Conservation (phyloP, 2,329 filamentous ascomycete species). For the Macrophomina phaseolina region DNA sequence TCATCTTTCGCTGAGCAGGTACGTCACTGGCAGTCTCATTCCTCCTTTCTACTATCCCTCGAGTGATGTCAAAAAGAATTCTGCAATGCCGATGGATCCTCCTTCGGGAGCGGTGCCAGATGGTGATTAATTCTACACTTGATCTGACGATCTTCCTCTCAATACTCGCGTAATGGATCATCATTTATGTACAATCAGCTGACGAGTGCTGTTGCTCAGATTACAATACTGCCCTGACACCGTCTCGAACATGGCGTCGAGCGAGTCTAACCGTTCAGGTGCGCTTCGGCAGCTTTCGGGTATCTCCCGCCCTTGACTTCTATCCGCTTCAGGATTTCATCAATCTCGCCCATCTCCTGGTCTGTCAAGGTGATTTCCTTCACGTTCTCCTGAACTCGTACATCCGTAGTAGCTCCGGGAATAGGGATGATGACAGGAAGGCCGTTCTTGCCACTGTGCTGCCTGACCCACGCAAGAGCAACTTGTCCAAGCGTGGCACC, state of each 20-base stretch:
- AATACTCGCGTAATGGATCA: neutral
- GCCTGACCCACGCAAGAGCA: conserved; percentile 67
- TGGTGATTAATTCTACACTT: conserved; percentile 58
- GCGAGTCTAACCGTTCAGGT: conserved; percentile 28
- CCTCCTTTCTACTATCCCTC: neutral
- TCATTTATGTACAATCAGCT: conserved; percentile 6
- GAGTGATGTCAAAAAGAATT: conserved; percentile 54
- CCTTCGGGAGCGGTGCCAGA: conserved; percentile 37
- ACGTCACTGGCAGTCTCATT: neutral
- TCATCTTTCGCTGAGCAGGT: neutral
- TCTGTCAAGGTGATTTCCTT: conserved; percentile 48
- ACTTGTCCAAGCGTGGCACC: conserved; percentile 66
- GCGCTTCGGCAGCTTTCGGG: conserved; percentile 25
- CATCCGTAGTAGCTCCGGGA: conserved; percentile 65
- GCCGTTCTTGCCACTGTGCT: conserved; percentile 56
- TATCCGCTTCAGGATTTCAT: conserved; percentile 56
- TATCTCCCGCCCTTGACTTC: conserved; percentile 52
- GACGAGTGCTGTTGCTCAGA: conserved; percentile 9
- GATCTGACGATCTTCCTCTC: conserved; percentile 47
- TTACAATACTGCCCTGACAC: neutral
- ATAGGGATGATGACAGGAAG: conserved; percentile 69
- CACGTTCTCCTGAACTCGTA: conserved; percentile 66
- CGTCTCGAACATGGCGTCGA: neutral
- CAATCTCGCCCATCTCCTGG: conserved; percentile 58
- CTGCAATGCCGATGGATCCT: conserved; percentile 56